Conservation (phyloP, 1,139 yeast genomes). For the Scheffersomyces parashehatae region DNA sequence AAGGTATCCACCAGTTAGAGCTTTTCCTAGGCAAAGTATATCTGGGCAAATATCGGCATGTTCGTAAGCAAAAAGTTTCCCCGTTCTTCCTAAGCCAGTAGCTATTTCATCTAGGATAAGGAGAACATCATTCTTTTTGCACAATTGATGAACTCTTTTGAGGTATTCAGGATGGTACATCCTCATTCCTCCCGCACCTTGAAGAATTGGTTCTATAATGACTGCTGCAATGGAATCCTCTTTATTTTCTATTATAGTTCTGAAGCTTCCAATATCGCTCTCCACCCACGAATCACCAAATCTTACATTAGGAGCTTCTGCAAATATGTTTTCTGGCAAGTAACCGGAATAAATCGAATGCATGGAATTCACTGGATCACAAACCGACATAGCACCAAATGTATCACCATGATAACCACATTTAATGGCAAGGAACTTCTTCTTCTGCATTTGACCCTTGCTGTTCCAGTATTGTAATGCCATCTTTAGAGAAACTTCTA, state of each 20-base stretch:
- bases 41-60: conserved; percentile 28
- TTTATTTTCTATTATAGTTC: conserved; percentile 17
- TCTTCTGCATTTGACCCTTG: conserved; percentile 9
- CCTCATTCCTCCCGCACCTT: conserved; percentile 39
- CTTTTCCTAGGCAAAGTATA: conserved; percentile 26
- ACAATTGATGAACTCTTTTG: conserved; percentile 24
- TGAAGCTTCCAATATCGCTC: conserved; percentile 20
- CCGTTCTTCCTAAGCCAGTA: conserved; percentile 33
- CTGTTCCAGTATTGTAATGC: conserved; percentile 14
- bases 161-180: conserved; percentile 27
- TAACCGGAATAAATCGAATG: conserved; percentile 24
- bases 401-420: conserved; percentile 28
- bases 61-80: conserved; percentile 27
- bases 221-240: conserved; percentile 29
- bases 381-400: conserved; percentile 26
- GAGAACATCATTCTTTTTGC: conserved; percentile 24
- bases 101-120: conserved; percentile 31
- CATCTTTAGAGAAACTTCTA: conserved; percentile 10
- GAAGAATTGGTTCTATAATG: conserved; percentile 31
- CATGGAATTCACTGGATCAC: conserved; percentile 28
- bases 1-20: conserved; percentile 27
- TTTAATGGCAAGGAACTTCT: conserved; percentile 19
- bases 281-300: conserved; percentile 8
- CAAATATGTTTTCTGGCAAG: conserved; percentile 24
- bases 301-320: conserved; percentile 19